Percentiles rank a stretch among this genome's conserved stretches.
Conservation (phyloP, 768 basidiomycete species). For the Auriscalpium vulgare region DNA sequence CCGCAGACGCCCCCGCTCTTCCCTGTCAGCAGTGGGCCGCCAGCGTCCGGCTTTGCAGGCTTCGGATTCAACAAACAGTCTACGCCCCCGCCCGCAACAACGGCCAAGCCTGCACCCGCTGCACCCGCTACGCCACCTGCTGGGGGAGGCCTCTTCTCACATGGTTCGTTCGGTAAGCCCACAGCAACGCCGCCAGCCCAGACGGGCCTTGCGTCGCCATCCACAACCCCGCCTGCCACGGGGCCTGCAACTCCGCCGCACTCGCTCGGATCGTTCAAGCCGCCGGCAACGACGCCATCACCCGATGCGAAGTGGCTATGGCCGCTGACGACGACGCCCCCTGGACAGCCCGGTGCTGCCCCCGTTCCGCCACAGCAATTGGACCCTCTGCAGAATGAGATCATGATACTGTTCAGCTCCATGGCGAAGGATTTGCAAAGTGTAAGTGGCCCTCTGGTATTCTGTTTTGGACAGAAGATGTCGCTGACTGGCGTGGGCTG, state of each 20-base stretch:
- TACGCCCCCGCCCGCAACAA: neutral
- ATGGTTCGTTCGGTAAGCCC: too few relatives aligned
- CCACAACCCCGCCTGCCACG: too few relatives aligned
- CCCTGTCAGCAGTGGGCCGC: neutral
- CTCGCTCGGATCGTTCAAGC: too few relatives aligned
- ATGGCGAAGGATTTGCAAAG: slow-evolving; percentile 47
- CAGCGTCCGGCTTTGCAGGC: too few relatives aligned
- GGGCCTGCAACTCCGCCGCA: too few relatives aligned
- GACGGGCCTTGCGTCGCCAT: too few relatives aligned
- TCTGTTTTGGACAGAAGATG: neutral
- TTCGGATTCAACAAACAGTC: too few relatives aligned
- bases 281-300: too few relatives aligned
- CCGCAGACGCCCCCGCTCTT: neutral
- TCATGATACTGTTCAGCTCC: slow-evolving; percentile 36
- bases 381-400: slow-evolving; percentile 65
- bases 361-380: slow-evolving; percentile 28
- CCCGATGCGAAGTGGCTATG: too few relatives aligned
- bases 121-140: neutral
- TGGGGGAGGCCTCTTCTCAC: too few relatives aligned
- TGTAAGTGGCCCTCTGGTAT: slow-evolving; percentile 34
- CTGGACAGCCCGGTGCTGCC: neutral
- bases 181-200: too few relatives aligned
- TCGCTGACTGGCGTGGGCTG: neutral
- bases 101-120: neutral
- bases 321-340: too few relatives aligned